Evolutionary conservation across 2,329 filamentous ascomycete genomes (phyloP).

Genomic region (Colletotrichum limetticola): DNA sequence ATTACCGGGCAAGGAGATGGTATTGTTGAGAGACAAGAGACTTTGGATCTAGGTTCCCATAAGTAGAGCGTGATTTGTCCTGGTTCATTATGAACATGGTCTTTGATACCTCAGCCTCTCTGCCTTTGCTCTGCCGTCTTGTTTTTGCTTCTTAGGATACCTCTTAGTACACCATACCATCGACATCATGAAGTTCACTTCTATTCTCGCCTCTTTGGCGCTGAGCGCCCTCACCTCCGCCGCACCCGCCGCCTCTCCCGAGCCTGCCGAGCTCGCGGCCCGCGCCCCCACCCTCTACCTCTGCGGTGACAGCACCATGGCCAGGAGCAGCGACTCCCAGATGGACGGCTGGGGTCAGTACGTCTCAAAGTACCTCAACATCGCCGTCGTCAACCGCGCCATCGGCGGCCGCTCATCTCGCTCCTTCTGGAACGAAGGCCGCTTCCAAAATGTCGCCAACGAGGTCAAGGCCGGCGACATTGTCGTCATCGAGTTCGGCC

Average conservation of each 20-base stretch:
- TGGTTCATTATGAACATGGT: neutral
- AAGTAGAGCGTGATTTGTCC: neutral
- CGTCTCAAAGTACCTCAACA: constrained; percentile 59
- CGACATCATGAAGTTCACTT: constrained; percentile 25
- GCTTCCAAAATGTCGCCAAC: constrained; percentile 68
- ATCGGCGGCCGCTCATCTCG: constrained; percentile 74
- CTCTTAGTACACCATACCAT: neutral
- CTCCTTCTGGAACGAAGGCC: constrained; percentile 73
- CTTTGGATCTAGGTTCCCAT: neutral
- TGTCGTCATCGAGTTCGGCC: constrained; percentile 77
- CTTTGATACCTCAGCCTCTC: neutral
- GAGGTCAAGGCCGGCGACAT: constrained; percentile 68
- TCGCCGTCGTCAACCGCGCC: constrained; percentile 68
- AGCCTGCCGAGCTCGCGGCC: constrained; percentile 23
- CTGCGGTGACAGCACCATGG: constrained; percentile 74
- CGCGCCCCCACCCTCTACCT: constrained; percentile 58
- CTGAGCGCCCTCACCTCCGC: constrained; percentile 35
- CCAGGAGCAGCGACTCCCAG: constrained; percentile 53
- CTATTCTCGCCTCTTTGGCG: constrained; percentile 26
- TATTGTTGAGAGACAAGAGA: neutral
- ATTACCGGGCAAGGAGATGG: neutral
- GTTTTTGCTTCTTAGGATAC: neutral
- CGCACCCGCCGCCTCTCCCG: constrained; percentile 21
- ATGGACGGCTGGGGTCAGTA: constrained; percentile 72
- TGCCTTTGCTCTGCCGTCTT: neutral